Evolutionary conservation across 352 stramenopile species (phyloP), one percentile per base, ranked within the genome.

Genomic region (Globisporangium spinosum): DNA sequence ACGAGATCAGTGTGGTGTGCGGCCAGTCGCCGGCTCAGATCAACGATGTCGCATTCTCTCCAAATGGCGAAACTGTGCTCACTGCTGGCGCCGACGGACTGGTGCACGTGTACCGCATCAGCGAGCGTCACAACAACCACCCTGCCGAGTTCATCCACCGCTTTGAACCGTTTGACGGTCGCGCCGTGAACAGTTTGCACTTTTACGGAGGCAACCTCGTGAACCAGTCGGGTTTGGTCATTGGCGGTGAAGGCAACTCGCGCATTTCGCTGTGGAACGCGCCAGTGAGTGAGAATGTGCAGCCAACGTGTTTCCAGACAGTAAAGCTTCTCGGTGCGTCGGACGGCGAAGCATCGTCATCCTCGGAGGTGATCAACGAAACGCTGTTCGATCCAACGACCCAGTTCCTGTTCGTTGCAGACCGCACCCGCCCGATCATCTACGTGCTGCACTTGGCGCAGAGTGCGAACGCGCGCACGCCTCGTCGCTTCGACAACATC

Each of bases 331-430:
- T 67, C 27, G 78, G 75, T 20, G 58, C 32, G 6, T 67, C 67
- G 20, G 69, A 69, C 2, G 73, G 62, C 17, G 60, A 70, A 69
- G 74, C 29, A 6, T 61, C 75, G 35, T 64, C 62, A 1, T 64
- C 61, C n/a, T 60, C 71, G 34, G 58, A 64, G 38, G 65, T 65
- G 17, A 79, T 75, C 32, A 77, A 90, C 56, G 87, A 93, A 60
- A 79, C 83, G 9, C 74, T 88, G 20, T 81, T 95, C 54, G 87
- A 95, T 61, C 73, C 80, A 20, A 90, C 76, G 34, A 82, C 74
- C 25, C 80, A 93, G 62, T 93, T 90, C 32, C 65, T 95, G 43
- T 93, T 93, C 69, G 83, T 95, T n/a, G 83, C 87, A 0, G 84
- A 93, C 63, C 83, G 87, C 3, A 70, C 69, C 2, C 78, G 80